Percentiles rank a stretch among this genome's conserved stretches.
Conservation (phyloP, 306 rosid genomes). For the Senna tora region DNA sequence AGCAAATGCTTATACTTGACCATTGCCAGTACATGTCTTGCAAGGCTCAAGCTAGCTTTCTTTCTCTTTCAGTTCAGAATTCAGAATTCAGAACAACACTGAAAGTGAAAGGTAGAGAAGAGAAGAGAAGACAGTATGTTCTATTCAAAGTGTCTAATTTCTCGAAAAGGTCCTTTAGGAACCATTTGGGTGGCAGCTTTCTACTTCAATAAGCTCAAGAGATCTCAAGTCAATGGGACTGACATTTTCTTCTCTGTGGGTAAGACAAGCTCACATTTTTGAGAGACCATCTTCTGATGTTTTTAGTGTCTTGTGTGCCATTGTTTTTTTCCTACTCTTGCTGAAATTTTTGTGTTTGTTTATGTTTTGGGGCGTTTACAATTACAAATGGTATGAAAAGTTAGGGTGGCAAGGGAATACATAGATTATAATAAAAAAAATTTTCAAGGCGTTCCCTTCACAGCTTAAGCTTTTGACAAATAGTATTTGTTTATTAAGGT, state of each 20-base stretch:
- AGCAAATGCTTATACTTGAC: background rate
- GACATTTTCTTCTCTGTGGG: conserved; percentile 64
- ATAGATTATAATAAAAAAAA: background rate
- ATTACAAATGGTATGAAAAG: background rate
- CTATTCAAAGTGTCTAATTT: conserved; percentile 48
- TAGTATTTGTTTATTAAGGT: too few species aligned
- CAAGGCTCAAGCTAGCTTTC: background rate
- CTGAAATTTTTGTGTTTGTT: too few species aligned
- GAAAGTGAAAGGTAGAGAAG: conserved; percentile 1
- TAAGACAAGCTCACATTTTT: too few species aligned
- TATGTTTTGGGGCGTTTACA: background rate
- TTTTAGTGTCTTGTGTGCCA: too few species aligned
- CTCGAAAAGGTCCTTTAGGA: conserved; percentile 51
- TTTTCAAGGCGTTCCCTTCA: background rate
- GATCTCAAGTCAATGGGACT: conserved; percentile 50
- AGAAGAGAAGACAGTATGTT: conserved; percentile 43
- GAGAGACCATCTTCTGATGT: background rate
- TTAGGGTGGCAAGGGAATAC: background rate
- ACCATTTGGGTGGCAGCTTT: conserved; percentile 69
- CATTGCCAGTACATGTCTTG: background rate
- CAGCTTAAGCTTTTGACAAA: background rate
- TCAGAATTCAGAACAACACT: background rate
- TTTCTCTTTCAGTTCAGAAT: background rate
- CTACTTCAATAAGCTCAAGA: conserved; percentile 62
- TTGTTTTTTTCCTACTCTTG: too few species aligned